Evolutionary conservation across 2,329 filamentous ascomycete genomes (phyloP).

Genomic region (Trichoderma semiorbis): DNA sequence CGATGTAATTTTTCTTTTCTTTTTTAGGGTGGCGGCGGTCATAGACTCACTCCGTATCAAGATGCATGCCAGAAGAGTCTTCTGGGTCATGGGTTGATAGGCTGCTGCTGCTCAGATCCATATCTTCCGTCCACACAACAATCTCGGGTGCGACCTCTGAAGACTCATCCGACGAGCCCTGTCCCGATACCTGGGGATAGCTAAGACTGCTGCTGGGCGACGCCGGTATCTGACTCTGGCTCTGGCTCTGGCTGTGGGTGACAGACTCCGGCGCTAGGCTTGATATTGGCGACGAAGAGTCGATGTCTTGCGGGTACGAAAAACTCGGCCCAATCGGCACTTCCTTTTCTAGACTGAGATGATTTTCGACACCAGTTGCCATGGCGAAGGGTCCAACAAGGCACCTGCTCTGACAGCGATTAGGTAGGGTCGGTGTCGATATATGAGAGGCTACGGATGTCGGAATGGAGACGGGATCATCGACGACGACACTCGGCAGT

Average conservation of each 20-base stretch:
- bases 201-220: slow-evolving; percentile 26
- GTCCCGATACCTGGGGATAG: slow-evolving; percentile 31
- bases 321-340: slow-evolving; percentile 25
- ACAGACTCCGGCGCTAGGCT: slow-evolving; percentile 24
- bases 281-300: slow-evolving; percentile 28
- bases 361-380: slow-evolving; percentile 26
- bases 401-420: slow-evolving; percentile 7
- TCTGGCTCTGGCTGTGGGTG: slow-evolving; percentile 27
- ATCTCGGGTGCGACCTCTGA: slow-evolving; percentile 42
- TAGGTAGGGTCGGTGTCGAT: slow-evolving; percentile 8
- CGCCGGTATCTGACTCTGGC: slow-evolving; percentile 30
- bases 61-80: slow-evolving; percentile 24
- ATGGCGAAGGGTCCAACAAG: slow-evolving; percentile 25
- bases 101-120: slow-evolving; percentile 30
- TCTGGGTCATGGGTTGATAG: slow-evolving; percentile 24
- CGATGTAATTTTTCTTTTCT: not conserved
- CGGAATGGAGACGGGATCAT: slow-evolving; percentile 17
- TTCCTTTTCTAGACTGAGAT: slow-evolving; percentile 23
- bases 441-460: slow-evolving; percentile 16
- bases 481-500: slow-evolving; percentile 25
- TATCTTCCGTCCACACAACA: slow-evolving; percentile 43
- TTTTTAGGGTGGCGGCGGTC: not conserved
- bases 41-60: slow-evolving; percentile 29
- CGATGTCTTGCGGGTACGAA: slow-evolving; percentile 22
- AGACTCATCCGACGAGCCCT: slow-evolving; percentile 32